These are phyloP conservation scores for Podospora conica DNA, from an alignment of 495 filamentous ascomycete genomes.

Conservation along the genomic window DNA sequence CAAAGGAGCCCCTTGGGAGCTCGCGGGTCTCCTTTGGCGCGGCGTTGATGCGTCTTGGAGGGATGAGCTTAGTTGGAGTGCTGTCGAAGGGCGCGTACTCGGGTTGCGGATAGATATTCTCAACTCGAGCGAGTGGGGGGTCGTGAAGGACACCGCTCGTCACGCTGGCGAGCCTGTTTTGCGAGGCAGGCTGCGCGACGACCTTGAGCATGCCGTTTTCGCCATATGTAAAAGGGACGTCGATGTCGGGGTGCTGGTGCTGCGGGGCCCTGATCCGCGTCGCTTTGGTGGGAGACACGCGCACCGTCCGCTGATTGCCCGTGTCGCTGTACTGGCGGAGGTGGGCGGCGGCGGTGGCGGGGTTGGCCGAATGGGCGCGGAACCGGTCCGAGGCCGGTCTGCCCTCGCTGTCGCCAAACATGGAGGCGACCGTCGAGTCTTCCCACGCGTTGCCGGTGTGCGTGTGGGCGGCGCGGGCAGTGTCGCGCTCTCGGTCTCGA, in stretches of 20 bases:
- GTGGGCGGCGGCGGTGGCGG: constrained; percentile 10
- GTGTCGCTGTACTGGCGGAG: constrained; percentile 24
- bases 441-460: constrained; percentile 35
- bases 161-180: constrained; percentile 3
- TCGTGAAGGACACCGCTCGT: constrained; percentile 15
- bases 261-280: constrained; percentile 9
- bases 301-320: constrained; percentile 11
- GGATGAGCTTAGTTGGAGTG: constrained; percentile 22
- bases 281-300: neutral
- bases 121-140: too few relatives aligned
- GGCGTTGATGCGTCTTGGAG: constrained; percentile 21
- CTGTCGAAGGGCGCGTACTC: constrained; percentile 21
- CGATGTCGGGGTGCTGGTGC: constrained; percentile 16
- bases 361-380: constrained; percentile 14
- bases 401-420: constrained; percentile 30
- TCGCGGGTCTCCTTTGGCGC: constrained; percentile 25
- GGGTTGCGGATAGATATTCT: constrained; percentile 18
- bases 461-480: constrained; percentile 9
- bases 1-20: constrained; percentile 17
- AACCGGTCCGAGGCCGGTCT: constrained; percentile 24
- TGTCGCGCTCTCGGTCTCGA: constrained; percentile 4
- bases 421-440: constrained; percentile 33
- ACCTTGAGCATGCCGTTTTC: constrained; percentile 31
- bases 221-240: constrained; percentile 28
- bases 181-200: constrained; percentile 11